Conservation (phyloP, 2,329 filamentous ascomycete species). For the Aspergillus chevalieri region DNA sequence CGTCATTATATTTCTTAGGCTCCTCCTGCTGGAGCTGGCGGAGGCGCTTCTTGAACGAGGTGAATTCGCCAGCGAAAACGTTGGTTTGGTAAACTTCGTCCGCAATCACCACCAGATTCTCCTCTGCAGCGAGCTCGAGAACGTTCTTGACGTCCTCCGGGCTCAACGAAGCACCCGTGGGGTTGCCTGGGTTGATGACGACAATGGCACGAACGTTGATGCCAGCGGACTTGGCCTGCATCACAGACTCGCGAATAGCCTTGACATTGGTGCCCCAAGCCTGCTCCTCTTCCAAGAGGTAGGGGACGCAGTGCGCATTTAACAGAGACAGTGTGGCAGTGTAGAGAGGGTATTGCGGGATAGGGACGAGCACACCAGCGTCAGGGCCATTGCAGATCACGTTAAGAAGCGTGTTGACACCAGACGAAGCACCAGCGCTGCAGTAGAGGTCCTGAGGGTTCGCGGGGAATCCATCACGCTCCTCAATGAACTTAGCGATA, state of each 20-base stretch:
- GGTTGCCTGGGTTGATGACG: constrained; percentile 98
- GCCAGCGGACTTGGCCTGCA: constrained; percentile 68
- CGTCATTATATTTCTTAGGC: constrained; percentile 69
- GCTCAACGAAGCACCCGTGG: constrained; percentile 80
- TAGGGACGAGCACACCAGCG: constrained; percentile 84
- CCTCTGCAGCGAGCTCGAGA: constrained; percentile 77
- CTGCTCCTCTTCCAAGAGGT: constrained; percentile 81
- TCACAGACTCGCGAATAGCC: constrained; percentile 67
- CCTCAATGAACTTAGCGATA: constrained; percentile 86
- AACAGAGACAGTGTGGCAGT: constrained; percentile 84
- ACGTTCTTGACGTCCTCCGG: constrained; percentile 74
- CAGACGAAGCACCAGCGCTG: constrained; percentile 83
- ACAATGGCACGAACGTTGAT: constrained; percentile 88
- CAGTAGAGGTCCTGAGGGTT: constrained; percentile 80
- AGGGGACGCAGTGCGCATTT: constrained; percentile 81
- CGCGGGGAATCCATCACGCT: constrained; percentile 82
- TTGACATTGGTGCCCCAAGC: constrained; percentile 82
- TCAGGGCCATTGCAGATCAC: constrained; percentile 73
- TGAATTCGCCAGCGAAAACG: constrained; percentile 88
- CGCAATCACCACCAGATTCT: constrained; percentile 83
- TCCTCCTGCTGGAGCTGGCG: constrained; percentile 68
- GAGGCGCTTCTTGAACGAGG: constrained; percentile 88
- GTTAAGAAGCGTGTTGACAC: constrained; percentile 88
- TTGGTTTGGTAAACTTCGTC: constrained; percentile 99
- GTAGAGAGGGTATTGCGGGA: constrained; percentile 97